Evolutionary conservation across 805 yeast genomes (phyloP), one percentile per base, ranked within the genome.

Genomic region (Saccharomycopsis fermentans): DNA sequence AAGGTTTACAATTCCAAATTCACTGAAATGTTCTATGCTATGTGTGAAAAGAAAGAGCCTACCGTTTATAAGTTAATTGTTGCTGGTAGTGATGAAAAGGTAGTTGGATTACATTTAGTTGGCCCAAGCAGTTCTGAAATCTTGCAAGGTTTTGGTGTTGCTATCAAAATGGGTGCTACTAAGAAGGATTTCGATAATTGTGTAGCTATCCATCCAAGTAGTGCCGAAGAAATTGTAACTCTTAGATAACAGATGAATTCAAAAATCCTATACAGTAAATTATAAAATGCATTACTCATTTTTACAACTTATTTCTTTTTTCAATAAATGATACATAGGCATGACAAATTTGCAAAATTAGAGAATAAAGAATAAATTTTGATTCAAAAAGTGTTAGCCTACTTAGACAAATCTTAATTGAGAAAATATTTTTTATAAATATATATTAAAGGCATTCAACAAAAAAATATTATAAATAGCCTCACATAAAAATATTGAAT

Each of bases 111-210:
- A 65, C 99, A 94, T 72, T 73, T 94, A 58, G 87, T 91, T 65
- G 99, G 99, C 62, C 98, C 91, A 68, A 74, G 81, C 8, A 82
- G 94, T 56, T 83, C 96, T 35, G 99, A 94, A 73, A 91, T 94
- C 60, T 79, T 94, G 66, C 99, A 94, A 78, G 99, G 99, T 40
- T 94, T 94, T 68, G 99, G 98, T 60, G 99, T 91, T 57, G 99
- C 99, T 55, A 76, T 94, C 63, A 91, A 91, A 76, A 94, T 94
- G 99, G 99, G 99, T 36, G 99, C 99, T 48, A 94, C 99, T 39
- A 94, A 94, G 77, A 82, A 81, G 52, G 97, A 94, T 71, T 94
- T 94, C 64, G 99, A 94, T 74, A 83, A 76, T 71, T 88, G 95
- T 76, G 98, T 94, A 51, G 99, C 99, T 39, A 94, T 94, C 69